Percentiles rank a stretch among this genome's conserved stretches.
Evolutionary conservation across 2,329 filamentous ascomycete species (phyloP).

Genomic region (Neodidymelliopsis sp.): DNA sequence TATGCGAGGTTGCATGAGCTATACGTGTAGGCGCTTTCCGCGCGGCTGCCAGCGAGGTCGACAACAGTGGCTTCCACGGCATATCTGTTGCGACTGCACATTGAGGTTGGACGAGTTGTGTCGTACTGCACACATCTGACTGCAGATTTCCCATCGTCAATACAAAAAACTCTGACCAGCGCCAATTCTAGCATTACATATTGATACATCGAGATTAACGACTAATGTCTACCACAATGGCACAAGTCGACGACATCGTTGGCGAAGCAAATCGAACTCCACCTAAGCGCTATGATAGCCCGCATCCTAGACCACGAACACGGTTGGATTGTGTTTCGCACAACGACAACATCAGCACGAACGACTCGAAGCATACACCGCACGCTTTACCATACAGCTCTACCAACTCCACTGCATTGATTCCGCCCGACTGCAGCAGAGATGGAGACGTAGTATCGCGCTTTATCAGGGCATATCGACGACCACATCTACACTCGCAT

Average conservation of each 20-base stretch:
- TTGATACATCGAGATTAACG: too few relatives aligned
- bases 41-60: slow-evolving; percentile 3
- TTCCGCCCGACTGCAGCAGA: not conserved
- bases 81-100: not conserved
- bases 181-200: too few relatives aligned
- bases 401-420: not conserved
- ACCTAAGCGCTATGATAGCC: not conserved
- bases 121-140: too few relatives aligned
- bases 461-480: not conserved
- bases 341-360: too few relatives aligned
- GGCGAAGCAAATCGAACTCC: too few relatives aligned
- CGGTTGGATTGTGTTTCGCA: not conserved
- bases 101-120: too few relatives aligned
- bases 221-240: too few relatives aligned
- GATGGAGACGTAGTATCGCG: not conserved
- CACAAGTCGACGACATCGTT: too few relatives aligned
- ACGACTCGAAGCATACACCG: too few relatives aligned
- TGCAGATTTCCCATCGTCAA: too few relatives aligned
- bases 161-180: too few relatives aligned
- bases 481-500: not conserved
- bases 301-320: not conserved
- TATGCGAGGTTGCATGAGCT: slow-evolving; percentile 2
- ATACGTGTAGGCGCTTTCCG: not conserved
- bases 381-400: not conserved
- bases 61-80: slow-evolving; percentile 1